Evolutionary conservation across 305 asterid species (phyloP).

Genomic region (Petunia hybrid): DNA sequence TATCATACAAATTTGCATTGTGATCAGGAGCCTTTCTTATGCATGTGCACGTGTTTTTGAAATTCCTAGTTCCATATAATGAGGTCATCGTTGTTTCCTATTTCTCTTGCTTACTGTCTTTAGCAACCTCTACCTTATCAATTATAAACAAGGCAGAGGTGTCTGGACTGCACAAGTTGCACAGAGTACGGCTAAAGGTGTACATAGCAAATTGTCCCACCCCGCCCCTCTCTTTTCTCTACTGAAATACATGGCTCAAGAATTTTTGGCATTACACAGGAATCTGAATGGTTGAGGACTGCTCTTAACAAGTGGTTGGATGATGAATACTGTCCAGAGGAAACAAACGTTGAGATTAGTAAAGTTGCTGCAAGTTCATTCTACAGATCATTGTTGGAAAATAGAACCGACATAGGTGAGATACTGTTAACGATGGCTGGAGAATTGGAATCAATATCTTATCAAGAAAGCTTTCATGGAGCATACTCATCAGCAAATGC

Average conservation of each 20-base stretch:
- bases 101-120: neutral
- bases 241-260: slow-evolving; percentile 28
- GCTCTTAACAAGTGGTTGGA: slow-evolving; percentile 90
- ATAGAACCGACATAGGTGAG: slow-evolving; percentile 77
- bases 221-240: neutral
- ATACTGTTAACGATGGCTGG: slow-evolving; percentile 77
- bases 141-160: neutral
- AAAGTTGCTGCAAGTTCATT: slow-evolving; percentile 72
- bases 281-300: slow-evolving; percentile 82
- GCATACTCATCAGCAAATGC: slow-evolving; percentile 97
- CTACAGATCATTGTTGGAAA: slow-evolving; percentile 67
- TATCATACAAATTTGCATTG: neutral
- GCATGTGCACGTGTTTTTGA: slow-evolving; percentile 17
- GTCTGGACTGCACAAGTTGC: neutral
- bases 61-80: neutral
- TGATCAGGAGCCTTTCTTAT: neutral
- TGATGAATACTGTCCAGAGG: slow-evolving; percentile 94
- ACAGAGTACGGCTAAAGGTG: neutral
- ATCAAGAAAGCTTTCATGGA: slow-evolving; percentile 97
- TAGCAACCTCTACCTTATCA: neutral
- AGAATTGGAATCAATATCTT: slow-evolving; percentile 81
- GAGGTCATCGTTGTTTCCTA: neutral
- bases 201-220: slow-evolving; percentile 10
- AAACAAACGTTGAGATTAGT: slow-evolving; percentile 77
- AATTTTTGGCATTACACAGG: slow-evolving; percentile 50